Evolutionary conservation across 345 rosid species (phyloP).

Genomic region (Populus euphratica): DNA sequence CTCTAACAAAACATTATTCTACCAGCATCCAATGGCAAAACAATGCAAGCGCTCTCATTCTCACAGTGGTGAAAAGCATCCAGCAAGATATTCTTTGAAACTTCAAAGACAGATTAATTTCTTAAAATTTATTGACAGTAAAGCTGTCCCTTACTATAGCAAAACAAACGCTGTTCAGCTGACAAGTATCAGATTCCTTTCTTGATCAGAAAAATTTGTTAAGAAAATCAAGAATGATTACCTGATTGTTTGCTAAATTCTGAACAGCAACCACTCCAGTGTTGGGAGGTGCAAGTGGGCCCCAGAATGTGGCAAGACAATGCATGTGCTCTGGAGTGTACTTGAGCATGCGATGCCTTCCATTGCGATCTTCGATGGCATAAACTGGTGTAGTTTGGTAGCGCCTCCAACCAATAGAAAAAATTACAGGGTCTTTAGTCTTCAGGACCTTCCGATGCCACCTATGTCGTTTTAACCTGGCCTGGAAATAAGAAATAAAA

Average conservation of each 20-base stretch:
- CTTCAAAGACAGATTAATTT: background rate
- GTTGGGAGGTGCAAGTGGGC: conserved; percentile 91
- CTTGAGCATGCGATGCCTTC: conserved; percentile 91
- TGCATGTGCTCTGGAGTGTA: conserved; percentile 96
- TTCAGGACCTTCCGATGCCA: conserved; percentile 90
- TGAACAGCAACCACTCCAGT: conserved; percentile 89
- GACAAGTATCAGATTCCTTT: background rate
- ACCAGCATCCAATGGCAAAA: background rate
- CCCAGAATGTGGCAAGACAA: conserved; percentile 96
- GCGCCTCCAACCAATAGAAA: conserved; percentile 95
- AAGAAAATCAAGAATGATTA: conserved; percentile 18
- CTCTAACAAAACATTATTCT: background rate
- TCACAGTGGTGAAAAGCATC: background rate
- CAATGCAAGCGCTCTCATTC: background rate
- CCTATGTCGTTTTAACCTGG: conserved; percentile 78
- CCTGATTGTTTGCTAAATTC: conserved; percentile 76
- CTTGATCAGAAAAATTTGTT: background rate
- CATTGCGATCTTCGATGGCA: conserved; percentile 79
- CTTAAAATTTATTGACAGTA: background rate
- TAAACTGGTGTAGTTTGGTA: conserved; percentile 83
- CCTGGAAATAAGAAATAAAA: conserved; percentile 36
- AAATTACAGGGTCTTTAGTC: conserved; percentile 84
- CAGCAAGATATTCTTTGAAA: background rate
- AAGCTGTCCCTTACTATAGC: background rate
- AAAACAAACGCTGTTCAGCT: background rate